Base-by-base conservation (phyloP, 306 rosid genomes). In the Adenanthera pavonina region DNA sequence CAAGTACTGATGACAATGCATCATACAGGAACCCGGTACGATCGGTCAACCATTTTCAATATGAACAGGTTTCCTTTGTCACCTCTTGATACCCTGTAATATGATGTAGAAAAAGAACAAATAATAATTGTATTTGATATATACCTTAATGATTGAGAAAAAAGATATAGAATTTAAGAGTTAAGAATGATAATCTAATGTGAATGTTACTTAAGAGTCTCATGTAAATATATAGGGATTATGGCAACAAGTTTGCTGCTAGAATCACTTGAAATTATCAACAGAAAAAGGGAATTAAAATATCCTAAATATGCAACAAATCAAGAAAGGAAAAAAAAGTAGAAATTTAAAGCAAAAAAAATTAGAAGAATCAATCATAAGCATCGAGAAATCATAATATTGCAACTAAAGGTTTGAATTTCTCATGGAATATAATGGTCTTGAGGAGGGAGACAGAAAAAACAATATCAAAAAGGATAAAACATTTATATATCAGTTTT, bases 61-160 rank as follows among this genome's bases (percentile, higher is more conserved):
- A 94, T 72, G 88, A 94, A 92, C 87, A 94, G 83, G 90, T 94
- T 94, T 80, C 98, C 98, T 84, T 88, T 90, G 81, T 94, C 97
- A 30, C 97, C 97, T 88, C 97, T 91, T 56, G 98, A 92, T 56
- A 94, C 90, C 86, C 98, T 92, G 97, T 77, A 46, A 87, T 68
- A 49, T 75, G 33, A 74, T 17, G 59, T 49, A 34, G 16, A 72
- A 25, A 16, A 13, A 54, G 70, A 67, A 41, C 35, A 35, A 61
- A 52, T 48, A 74, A 5, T 43, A 61, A 0, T 20, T 68, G 9
- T 25, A 61, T 59, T 82, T 62, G 72, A 36, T 78, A 57, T 57
- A 19, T 57, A 2, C 35, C 35, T 53, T 36, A n/a, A 16, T 36
- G 2, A 66, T 0, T 2, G 72, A 10, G 19, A 40, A 30, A 25